Conservation (phyloP, 1,284 basidiomycete genomes). For the Earliella scabrosa region DNA sequence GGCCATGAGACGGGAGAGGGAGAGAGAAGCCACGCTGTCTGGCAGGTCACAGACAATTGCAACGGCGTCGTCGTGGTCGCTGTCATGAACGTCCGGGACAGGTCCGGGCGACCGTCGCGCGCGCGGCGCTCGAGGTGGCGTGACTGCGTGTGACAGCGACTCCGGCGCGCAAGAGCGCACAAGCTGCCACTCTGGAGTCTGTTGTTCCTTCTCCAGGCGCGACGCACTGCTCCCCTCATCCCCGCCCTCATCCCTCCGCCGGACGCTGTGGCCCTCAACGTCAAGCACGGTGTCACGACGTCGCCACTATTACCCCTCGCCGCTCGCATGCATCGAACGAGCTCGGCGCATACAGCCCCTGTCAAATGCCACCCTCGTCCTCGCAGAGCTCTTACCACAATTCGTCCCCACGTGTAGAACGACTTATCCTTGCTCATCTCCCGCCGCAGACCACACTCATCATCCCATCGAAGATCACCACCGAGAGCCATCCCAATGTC, state of each 20-base stretch:
- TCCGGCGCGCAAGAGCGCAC: no score
- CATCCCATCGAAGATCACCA: conserved; percentile 2
- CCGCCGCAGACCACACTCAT: neutral
- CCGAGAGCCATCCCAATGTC: conserved; percentile 10
- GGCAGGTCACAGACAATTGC: conserved; percentile 7
- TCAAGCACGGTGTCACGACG: no score
- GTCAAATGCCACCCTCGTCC: conserved; percentile 16
- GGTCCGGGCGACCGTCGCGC: neutral
- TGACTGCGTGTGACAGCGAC: neutral
- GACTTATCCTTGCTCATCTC: conserved; percentile 8
- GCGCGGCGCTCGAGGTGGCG: neutral
- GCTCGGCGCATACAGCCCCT: conserved; percentile 7
- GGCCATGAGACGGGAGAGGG: conserved; percentile 28
- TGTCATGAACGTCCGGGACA: conserved; percentile 10
- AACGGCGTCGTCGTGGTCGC: conserved; percentile 13
- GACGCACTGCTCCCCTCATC: no score
- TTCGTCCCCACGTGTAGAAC: conserved; percentile 12
- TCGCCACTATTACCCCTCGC: no score
- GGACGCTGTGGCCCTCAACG: no score
- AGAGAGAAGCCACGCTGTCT: neutral
- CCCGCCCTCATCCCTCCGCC: no score
- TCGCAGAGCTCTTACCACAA: conserved; percentile 19
- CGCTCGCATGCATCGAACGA: no score
- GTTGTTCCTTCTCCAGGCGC: no score
- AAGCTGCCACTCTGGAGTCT: no score